Evolutionary conservation across 257 asterid genomes (phyloP), one percentile per base, ranked within the genome.

Genomic region (Eustoma russellianum): DNA sequence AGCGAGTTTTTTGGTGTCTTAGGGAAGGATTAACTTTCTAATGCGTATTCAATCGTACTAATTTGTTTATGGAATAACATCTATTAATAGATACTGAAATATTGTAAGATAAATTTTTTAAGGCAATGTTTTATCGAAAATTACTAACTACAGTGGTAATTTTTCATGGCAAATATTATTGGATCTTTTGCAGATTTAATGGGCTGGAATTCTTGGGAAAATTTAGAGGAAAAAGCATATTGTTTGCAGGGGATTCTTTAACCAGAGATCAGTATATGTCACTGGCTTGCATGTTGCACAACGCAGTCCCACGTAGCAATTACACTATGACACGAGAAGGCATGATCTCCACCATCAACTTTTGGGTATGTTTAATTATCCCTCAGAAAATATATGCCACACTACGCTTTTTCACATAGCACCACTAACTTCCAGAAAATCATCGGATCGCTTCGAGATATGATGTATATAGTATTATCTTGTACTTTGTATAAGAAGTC

Each of bases 241-340:
- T 72, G 53, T 72, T 67, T 40, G 62, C 59, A 0, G 77, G 77
- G 14, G 77, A 72, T 55, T 72, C 77, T 44, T 51, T 72, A 9
- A 72, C 70, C 14, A 53, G 71, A 35, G 66, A 72, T 11, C 77
- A 67, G 7, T 72, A 71, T 54, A 61, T 63, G 70, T 72, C 77
- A 30, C 53, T 72, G 12, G 67, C 55, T 0, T 72, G 77, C 57
- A 49, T 72, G 46, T 73, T 72, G 47, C 64, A 72, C 53, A 59
- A 59, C n/a, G 41, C 67, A 14, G 64, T 40, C 0, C 68, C 74
- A 0, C 52, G 17, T 7, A 44, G 64, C 59, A 59, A 17, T 16
- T 67, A 58, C 50, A 72, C 67, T n/a, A 14, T 45, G 56, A 63
- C 70, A 9, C 54, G 70, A 52, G 11, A 48, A 48, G 70, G 66